Conservation (phyloP, 495 filamentous ascomycete genomes). For the Podospora comata region DNA sequence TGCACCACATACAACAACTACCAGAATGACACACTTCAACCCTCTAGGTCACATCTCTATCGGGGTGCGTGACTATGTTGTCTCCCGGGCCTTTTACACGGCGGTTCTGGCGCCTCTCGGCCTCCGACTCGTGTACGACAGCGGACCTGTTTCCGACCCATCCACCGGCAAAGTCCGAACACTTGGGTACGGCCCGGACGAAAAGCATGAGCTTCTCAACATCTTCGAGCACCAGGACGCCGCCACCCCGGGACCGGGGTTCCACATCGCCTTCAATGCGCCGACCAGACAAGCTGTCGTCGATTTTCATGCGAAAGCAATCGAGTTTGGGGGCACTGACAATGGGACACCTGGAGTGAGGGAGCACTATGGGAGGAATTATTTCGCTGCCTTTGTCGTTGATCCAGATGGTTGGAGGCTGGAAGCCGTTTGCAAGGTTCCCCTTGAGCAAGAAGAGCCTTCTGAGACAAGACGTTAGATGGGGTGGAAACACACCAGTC, state of each 20-base stretch:
- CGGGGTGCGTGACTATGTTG: slow-evolving; percentile 27
- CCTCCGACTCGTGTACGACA: slow-evolving; percentile 36
- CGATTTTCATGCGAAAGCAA: slow-evolving; percentile 38
- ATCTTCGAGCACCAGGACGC: slow-evolving; percentile 32
- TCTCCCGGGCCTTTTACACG: slow-evolving; percentile 36
- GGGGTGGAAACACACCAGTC: slow-evolving; percentile 1
- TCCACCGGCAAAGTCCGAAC: slow-evolving; percentile 20
- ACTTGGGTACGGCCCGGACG: slow-evolving; percentile 34
- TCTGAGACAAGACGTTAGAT: background rate
- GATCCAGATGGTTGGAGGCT: slow-evolving; percentile 42
- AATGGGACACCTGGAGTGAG: slow-evolving; percentile 41
- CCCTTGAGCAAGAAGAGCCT: background rate
- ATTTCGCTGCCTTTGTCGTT: slow-evolving; percentile 45
- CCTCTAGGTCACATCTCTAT: slow-evolving; percentile 39
- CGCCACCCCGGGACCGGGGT: slow-evolving; percentile 28
- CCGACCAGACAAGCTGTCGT: slow-evolving; percentile 32
- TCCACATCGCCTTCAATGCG: slow-evolving; percentile 40
- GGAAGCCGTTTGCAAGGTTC: slow-evolving; percentile 37
- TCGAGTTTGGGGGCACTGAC: slow-evolving; percentile 33
- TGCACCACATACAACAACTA: background rate
- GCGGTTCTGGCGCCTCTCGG: slow-evolving; percentile 31
- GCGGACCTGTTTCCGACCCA: slow-evolving; percentile 20
- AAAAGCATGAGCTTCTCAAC: slow-evolving; percentile 31
- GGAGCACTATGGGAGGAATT: slow-evolving; percentile 32
- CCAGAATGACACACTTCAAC: slow-evolving; percentile 16